Base-by-base conservation (phyloP, 805 yeast species). In the Candida corydali region DNA sequence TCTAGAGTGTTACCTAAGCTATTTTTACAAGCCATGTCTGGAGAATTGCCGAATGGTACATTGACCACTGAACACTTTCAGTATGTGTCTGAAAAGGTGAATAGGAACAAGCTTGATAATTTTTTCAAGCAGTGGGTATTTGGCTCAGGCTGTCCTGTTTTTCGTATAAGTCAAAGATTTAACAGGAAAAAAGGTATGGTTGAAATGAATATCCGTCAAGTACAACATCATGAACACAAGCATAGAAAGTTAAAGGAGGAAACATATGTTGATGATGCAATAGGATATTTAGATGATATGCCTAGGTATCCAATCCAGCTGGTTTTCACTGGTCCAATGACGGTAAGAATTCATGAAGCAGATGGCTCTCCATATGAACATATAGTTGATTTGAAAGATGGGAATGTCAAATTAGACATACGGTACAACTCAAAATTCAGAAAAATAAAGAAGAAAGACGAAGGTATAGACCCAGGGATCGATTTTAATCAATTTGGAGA, bases 311-410 rank as follows among this genome's bases (percentile, higher is more conserved):
- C 65, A 5, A 56, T 65, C 0, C 79, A 70, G 29, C 56, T 62
- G n/a, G 73, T 80, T 2, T 86, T 89, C 52, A 75, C 86, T 0
- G 99, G 99, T 0, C 96, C 98, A 0, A 86, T 93, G 85, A 93
- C 99, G 0, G 86, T 93, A 25, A 70, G 98, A 51, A 89, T 93
- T 25, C 98, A 93, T 55, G 99, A 93, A 53, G 94, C 96, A 0
- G 98, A 93, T 58, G 98, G 98, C 7, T 87, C 98, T 0, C 98
- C 99, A 0, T 93, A 93, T 54, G 99, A 93, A 52, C 99, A 93
- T 56, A 91, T 93, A 32, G 96, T 93, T 16, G 94, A 87, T 46
- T 65, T 93, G 36, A 86, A 87, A 49, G 97, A 91, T 29, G 75
- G 79, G 1, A 78, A 80, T 46, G 86, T 95, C 0, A 87, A 86